These are phyloP conservation scores for Helicostylum pulchrum DNA, from an alignment of 192 early-diverging fungal species.

Conservation along the genomic window DNA sequence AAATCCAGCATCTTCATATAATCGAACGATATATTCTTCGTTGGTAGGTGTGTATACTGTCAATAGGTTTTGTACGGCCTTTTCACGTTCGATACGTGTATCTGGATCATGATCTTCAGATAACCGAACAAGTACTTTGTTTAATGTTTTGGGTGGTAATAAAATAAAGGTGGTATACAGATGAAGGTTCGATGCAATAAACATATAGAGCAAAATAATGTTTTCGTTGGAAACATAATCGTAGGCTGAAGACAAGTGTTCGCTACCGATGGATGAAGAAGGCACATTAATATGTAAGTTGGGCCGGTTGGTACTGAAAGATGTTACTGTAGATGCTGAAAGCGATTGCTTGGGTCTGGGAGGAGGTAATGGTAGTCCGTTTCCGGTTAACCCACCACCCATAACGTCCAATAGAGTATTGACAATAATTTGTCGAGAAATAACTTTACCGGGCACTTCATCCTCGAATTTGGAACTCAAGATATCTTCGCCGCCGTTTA, in stretches of 20 bases:
- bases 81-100: conserved; percentile 50
- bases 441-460: conserved; percentile 49
- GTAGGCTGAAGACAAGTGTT: conserved; percentile 23
- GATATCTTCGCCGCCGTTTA: conserved; percentile 48
- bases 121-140: conserved; percentile 48
- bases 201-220: conserved; percentile 45
- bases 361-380: conserved; percentile 15
- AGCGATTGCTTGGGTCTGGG: conserved; percentile 31
- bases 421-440: conserved; percentile 57
- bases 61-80: conserved; percentile 51
- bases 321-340: conserved; percentile 32
- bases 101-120: conserved; percentile 42
- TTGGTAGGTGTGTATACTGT: conserved; percentile 53
- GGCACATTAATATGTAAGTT: conserved; percentile 5
- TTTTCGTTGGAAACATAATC: conserved; percentile 21
- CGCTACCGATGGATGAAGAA: background rate
- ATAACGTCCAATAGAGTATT: conserved; percentile 58
- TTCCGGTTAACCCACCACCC: conserved; percentile 28
- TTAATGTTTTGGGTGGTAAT: conserved; percentile 49
- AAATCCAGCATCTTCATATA: conserved; percentile 56
- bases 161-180: conserved; percentile 56
- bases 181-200: conserved; percentile 52
- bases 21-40: conserved; percentile 44
- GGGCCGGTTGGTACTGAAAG: conserved; percentile 17
- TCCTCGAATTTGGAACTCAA: conserved; percentile 42